Evolutionary conservation across 148 eudicot genomes (phyloP).

Genomic region (Fagopyrum homotropicum): DNA sequence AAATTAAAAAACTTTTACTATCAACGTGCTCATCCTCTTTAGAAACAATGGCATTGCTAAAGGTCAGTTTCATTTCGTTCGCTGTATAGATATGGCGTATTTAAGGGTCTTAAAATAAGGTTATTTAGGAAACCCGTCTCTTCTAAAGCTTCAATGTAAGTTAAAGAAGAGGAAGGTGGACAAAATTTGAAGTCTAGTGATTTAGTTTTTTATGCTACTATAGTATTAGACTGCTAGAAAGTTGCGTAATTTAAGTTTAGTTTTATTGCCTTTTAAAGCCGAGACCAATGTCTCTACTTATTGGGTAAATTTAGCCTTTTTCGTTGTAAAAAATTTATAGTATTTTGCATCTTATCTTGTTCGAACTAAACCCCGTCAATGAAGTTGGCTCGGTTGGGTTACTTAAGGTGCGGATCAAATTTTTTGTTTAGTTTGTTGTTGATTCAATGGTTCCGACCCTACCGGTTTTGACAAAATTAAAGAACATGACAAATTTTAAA

Average conservation of each 20-base stretch:
- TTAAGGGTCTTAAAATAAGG: not conserved
- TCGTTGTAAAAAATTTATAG: not conserved
- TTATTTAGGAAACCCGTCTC: constrained; percentile 3
- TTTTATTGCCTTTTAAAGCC: not conserved
- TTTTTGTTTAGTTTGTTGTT: too few relatives aligned
- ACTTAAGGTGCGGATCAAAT: not conserved
- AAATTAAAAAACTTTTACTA: not conserved
- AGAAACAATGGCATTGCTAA: not conserved
- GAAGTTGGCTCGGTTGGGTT: not conserved
- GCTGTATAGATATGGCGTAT: not conserved
- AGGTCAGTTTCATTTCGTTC: not conserved
- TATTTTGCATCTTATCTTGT: constrained; percentile 5
- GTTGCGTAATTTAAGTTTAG: not conserved
- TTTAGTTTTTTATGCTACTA: not conserved
- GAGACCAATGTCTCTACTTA: constrained; percentile 3
- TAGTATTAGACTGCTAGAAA: constrained; percentile 3
- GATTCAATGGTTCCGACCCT: too few relatives aligned
- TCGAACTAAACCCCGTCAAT: not conserved
- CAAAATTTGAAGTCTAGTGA: constrained; percentile 9
- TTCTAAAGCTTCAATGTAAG: constrained; percentile 10
- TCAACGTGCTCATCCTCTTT: not conserved
- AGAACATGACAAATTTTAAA: too few relatives aligned
- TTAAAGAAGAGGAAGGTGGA: not conserved
- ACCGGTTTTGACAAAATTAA: too few relatives aligned
- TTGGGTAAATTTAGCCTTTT: constrained; percentile 11